These are phyloP conservation scores for Aureobasidium mangrovei DNA, from an alignment of 2,329 filamentous ascomycete species.

Conservation along the genomic window DNA sequence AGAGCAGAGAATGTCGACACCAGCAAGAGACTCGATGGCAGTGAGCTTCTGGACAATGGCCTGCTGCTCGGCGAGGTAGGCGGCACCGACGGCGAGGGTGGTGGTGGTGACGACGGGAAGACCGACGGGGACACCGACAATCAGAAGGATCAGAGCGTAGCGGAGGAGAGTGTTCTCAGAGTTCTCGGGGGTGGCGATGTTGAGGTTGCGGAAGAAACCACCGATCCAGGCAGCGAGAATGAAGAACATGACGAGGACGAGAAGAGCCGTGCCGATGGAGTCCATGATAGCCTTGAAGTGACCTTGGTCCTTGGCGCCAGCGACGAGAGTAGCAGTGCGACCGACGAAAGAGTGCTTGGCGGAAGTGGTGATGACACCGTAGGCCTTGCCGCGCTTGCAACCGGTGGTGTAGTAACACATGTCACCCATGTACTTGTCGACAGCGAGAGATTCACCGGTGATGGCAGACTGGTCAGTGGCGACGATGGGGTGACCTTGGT, in stretches of 20 bases:
- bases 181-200: constrained; percentile 50
- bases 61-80: constrained; percentile 68
- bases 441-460: constrained; percentile 70
- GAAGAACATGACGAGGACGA: constrained; percentile 70
- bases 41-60: constrained; percentile 74
- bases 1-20: constrained; percentile 71
- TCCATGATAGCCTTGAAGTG: constrained; percentile 81
- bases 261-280: constrained; percentile 64
- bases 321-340: constrained; percentile 63
- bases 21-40: constrained; percentile 66
- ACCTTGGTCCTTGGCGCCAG: constrained; percentile 66
- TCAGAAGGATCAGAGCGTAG: constrained; percentile 62
- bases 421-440: constrained; percentile 72
- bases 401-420: constrained; percentile 70
- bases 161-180: constrained; percentile 57
- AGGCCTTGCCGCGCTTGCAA: constrained; percentile 72
- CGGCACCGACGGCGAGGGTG: constrained; percentile 66
- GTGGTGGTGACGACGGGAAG: constrained; percentile 71
- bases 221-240: constrained; percentile 68
- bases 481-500: constrained; percentile 57
- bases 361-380: constrained; percentile 57
- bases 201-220: constrained; percentile 65
- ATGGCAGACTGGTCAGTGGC: constrained; percentile 73
- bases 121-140: constrained; percentile 73
- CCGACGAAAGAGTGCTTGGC: constrained; percentile 69